These are phyloP conservation scores for Terfezia claveryi DNA, from an alignment of 495 filamentous ascomycete species.

Conservation along the genomic window DNA sequence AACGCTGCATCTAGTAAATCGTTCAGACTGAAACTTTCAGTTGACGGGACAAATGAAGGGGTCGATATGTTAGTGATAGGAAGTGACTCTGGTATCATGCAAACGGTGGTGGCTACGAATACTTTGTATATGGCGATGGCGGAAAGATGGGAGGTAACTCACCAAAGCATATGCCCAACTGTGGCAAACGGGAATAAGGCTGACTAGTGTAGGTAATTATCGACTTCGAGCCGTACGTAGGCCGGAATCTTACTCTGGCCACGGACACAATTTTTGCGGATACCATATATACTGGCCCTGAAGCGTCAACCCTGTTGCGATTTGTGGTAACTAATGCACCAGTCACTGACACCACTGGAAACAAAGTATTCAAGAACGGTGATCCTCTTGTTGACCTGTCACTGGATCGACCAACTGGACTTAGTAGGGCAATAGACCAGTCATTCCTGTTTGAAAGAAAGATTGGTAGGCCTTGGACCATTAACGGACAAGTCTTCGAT, in stretches of 20 bases:
- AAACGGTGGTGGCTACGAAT: slow-evolving; percentile 19
- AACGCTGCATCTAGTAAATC: slow-evolving; percentile 29
- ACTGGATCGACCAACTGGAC: background rate
- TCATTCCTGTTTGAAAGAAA: background rate
- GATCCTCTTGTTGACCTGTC: background rate
- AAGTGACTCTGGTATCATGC: slow-evolving; percentile 30
- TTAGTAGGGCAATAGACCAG: slow-evolving; percentile 11
- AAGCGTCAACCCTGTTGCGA: slow-evolving; percentile 7
- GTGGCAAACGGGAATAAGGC: too few relatives aligned
- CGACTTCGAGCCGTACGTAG: slow-evolving; percentile 28
- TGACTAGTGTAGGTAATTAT: slow-evolving; percentile 10
- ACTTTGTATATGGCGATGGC: slow-evolving; percentile 29
- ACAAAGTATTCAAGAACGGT: slow-evolving; percentile 9
- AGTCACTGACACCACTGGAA: slow-evolving; percentile 12
- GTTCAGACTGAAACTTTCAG: slow-evolving; percentile 28
- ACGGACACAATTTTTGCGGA: slow-evolving; percentile 26
- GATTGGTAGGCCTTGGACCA: slow-evolving; percentile 20
- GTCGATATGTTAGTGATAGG: slow-evolving; percentile 27
- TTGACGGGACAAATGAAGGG: slow-evolving; percentile 13
- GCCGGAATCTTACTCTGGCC: slow-evolving; percentile 29
- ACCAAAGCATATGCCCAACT: background rate
- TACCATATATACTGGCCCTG: slow-evolving; percentile 21
- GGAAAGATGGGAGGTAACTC: slow-evolving; percentile 31
- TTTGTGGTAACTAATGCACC: slow-evolving; percentile 5
- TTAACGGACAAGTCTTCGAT: slow-evolving; percentile 31